Percentiles rank a stretch among this genome's conserved stretches.
Conservation (phyloP, 1,284 basidiomycete species). For the Ceraceosorus guamensis region DNA sequence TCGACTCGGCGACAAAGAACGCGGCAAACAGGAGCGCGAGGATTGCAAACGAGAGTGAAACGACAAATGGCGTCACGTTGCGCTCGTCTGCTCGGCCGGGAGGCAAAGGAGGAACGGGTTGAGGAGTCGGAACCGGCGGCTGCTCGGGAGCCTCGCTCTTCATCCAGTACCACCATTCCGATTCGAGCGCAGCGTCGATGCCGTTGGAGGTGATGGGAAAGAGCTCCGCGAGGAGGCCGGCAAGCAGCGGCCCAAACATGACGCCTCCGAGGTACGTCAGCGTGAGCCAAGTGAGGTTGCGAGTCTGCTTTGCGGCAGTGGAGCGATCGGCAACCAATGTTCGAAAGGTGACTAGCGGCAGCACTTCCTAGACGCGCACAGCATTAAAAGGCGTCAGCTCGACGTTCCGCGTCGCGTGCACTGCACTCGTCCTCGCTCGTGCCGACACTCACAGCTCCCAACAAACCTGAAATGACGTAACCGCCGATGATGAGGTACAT, state of each 20-base stretch:
- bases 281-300: not conserved
- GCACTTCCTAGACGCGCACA: not conserved
- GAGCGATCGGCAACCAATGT: not conserved
- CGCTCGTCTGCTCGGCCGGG: not conserved
- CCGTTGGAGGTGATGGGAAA: not conserved
- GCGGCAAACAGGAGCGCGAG: not conserved
- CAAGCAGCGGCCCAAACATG: not conserved
- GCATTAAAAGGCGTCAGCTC: no score
- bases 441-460: not conserved
- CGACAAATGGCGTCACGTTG: not conserved
- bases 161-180: no score
- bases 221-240: not conserved
- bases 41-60: not conserved
- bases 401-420: no score
- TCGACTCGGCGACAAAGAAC: not conserved
- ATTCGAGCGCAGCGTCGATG: not conserved
- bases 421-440: no score
- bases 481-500: not conserved
- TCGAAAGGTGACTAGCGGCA: not conserved
- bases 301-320: not conserved
- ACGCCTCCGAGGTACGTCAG: not conserved
- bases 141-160: no score
- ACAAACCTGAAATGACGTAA: not conserved
- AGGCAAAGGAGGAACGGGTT: not conserved
- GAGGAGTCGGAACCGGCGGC: no score